Evolutionary conservation across 805 yeast genomes (phyloP), one percentile per base, ranked within the genome.

Genomic region (Jamesozyma gamospora): DNA sequence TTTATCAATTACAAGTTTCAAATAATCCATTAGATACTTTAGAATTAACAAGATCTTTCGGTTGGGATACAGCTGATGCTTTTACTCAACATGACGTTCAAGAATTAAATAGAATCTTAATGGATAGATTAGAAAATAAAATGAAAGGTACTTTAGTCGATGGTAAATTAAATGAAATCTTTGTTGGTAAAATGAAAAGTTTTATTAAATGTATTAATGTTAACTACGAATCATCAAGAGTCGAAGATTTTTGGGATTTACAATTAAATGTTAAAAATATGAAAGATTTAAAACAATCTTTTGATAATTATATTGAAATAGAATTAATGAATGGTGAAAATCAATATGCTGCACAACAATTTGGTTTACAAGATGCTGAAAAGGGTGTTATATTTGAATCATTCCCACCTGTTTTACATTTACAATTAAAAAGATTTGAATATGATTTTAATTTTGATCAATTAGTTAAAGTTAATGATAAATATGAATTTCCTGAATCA

Each of bases 31-130:
- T 90, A 4, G 90, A 84, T 43, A 92, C 99, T 0, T 58, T 75
- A 45, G 95, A 85, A 55, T 69, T 92, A 39, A 92, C 98, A 0
- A 75, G 77, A 43, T 80, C 96, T 0, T 92, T 92, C 69, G 98
- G 99, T 8, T 92, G 99, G 99, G 95, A 87, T 56, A 73, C 84
- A 9, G 79, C 81, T 5, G 98, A 92, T 50, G 95, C 96, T 0
- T 92, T 92, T 61, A 84, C 94, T 2, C 99, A 92, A 63, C 97
- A 92, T 62, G 99, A 92, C 58, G 96, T 92, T 13, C 99, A 92
- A 59, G 99, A 92, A 60, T 69, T 92, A 57, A 87, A 88, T 58
- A 78, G 99, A 51, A 87, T 92, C 29, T 70, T 92, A 55, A 90
- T 92, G 96, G 99, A 92, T 60, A 77, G 81, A 48, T 69, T 92